Conservation (phyloP, 345 rosid genomes). For the Euphorbia pulcherrima region DNA sequence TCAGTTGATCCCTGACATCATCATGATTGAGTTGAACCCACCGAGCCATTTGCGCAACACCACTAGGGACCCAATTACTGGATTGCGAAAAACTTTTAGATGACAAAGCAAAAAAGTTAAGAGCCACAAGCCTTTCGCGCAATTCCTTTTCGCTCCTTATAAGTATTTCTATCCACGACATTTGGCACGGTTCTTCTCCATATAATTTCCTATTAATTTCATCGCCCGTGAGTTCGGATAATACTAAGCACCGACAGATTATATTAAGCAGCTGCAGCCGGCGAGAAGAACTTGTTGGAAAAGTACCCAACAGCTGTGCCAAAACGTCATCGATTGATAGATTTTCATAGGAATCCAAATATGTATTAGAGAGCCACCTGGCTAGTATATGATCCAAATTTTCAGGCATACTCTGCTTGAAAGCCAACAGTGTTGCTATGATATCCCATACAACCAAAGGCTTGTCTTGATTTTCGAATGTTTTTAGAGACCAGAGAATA, state of each 20-base stretch:
- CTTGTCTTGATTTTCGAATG: conserved; percentile 39
- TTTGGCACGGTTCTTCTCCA: conserved; percentile 19
- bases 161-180: conserved; percentile 55
- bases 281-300: conserved; percentile 54
- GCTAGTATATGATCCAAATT: conserved; percentile 48
- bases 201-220: conserved; percentile 46
- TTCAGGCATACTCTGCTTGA: conserved; percentile 57
- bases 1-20: conserved; percentile 33
- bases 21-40: conserved; percentile 55
- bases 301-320: conserved; percentile 34
- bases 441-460: conserved; percentile 82
- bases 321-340: conserved; percentile 41
- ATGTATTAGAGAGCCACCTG: conserved; percentile 63
- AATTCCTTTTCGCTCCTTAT: conserved; percentile 73
- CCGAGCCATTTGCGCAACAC: conserved; percentile 64
- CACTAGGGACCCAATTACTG: conserved; percentile 55
- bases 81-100: conserved; percentile 18
- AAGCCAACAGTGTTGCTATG: conserved; percentile 60
- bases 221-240: conserved; percentile 54
- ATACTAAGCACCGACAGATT: conserved; percentile 57
- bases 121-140: conserved; percentile 64
- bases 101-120: conserved; percentile 50
- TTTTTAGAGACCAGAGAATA: conserved; percentile 65
- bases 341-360: conserved; percentile 35
- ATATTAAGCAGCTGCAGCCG: conserved; percentile 69